phyloP scores from a whole-genome alignment of 257 asterid genomes.

The Jacaranda copaia region DNA sequence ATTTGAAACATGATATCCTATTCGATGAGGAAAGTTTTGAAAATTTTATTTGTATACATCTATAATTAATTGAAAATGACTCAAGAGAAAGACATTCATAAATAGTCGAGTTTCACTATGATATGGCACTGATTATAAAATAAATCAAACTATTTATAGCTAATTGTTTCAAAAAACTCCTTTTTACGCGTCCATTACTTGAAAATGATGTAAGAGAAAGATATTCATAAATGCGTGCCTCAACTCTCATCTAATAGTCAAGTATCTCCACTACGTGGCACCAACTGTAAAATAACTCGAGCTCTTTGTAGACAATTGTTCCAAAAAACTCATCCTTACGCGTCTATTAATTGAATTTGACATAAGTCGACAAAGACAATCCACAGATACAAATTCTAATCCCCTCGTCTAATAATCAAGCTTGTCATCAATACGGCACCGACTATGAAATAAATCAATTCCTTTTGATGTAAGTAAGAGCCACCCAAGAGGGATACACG shows the following conservation, averaged over 20 bases:
- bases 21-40: neutral
- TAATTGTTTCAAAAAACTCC: neutral
- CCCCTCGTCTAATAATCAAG: neutral
- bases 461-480: neutral
- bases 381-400: no score
- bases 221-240: neutral
- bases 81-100: neutral
- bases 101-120: no score
- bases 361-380: no score
- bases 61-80: neutral
- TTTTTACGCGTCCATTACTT: neutral
- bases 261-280: neutral
- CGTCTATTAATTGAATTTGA: no score
- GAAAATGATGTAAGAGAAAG: neutral
- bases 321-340: no score
- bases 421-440: neutral
- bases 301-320: neutral
- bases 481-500: neutral
- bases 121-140: no score
- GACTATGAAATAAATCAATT: neutral
- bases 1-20: no score
- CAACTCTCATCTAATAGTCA: neutral
- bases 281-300: neutral
- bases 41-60: neutral
- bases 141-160: no score